Conservation (phyloP, 23 red algal species). For the Gracilariopsis chorda region DNA sequence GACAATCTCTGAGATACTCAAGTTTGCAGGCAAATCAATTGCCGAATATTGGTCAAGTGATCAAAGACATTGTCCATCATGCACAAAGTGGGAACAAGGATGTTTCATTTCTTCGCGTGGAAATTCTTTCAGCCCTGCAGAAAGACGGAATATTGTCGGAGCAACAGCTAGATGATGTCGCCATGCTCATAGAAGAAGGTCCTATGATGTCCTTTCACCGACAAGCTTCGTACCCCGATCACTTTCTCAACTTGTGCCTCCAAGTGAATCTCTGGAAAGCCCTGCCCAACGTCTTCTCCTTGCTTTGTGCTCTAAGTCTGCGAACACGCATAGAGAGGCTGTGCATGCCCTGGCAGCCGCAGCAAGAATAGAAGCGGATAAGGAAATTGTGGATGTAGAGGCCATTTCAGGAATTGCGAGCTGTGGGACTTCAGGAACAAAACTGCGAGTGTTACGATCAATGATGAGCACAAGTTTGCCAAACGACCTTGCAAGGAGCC, state of each 20-base stretch:
- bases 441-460: slow-evolving; percentile 14
- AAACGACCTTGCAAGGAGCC: slow-evolving; percentile 50
- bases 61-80: slow-evolving; percentile 10
- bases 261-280: slow-evolving; percentile 1
- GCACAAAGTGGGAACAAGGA: neutral
- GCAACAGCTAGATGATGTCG: slow-evolving; percentile 11
- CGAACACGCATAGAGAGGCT: slow-evolving; percentile 1
- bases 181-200: slow-evolving; percentile 6
- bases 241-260: neutral
- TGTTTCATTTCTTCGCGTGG: slow-evolving; percentile 37
- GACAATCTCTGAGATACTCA: too few species aligned
- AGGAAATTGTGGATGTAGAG: neutral
- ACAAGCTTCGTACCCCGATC: neutral
- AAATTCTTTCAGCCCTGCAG: slow-evolving; percentile 39
- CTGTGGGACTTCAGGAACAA: slow-evolving; percentile 29
- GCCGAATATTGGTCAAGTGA: too few species aligned
- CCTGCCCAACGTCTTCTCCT: slow-evolving; percentile 18
- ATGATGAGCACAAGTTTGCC: slow-evolving; percentile 19
- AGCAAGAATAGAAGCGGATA: slow-evolving; percentile 22
- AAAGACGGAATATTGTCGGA: slow-evolving; percentile 32
- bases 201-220: neutral
- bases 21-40: too few species aligned
- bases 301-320: slow-evolving; percentile 15
- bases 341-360: slow-evolving; percentile 14
- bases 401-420: slow-evolving; percentile 28